Evolutionary conservation across 2,329 filamentous ascomycete species (phyloP).

Genomic region (Chrysoporthe puriensis): DNA sequence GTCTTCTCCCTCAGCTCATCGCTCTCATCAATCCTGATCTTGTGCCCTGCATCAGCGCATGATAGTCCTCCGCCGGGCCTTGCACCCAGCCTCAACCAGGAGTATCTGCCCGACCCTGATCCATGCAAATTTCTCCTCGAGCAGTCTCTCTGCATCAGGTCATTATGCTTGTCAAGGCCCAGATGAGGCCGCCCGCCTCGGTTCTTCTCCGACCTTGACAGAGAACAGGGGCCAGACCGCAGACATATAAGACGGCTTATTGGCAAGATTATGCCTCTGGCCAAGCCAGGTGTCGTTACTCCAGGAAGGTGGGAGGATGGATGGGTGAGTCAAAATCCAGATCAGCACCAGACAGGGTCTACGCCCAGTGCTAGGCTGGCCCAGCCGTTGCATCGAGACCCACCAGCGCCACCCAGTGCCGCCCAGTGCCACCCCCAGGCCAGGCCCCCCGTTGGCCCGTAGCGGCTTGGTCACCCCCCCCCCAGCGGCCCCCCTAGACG

Average conservation of each 20-base stretch:
- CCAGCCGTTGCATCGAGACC: background rate
- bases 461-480: too few species aligned
- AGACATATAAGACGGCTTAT: background rate
- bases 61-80: slow-evolving; percentile 1
- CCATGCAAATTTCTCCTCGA: slow-evolving; percentile 17
- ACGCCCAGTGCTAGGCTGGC: background rate
- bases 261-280: background rate
- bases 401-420: background rate
- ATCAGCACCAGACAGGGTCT: background rate
- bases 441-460: background rate
- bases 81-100: slow-evolving; percentile 9
- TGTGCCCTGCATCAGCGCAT: slow-evolving; percentile 17
- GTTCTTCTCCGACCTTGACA: background rate
- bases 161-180: slow-evolving; percentile 17
- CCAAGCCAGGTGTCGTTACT: background rate
- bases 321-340: background rate
- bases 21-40: slow-evolving; percentile 35
- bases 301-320: background rate
- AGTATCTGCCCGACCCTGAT: slow-evolving; percentile 9
- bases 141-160: slow-evolving; percentile 16
- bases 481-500: background rate
- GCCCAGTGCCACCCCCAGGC: background rate
- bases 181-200: background rate
- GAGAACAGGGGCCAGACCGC: too few species aligned
- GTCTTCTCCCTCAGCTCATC: slow-evolving; percentile 37